phyloP scores from a whole-genome alignment of 148 eudicot species.

The Heliamphora exappendiculata region DNA sequence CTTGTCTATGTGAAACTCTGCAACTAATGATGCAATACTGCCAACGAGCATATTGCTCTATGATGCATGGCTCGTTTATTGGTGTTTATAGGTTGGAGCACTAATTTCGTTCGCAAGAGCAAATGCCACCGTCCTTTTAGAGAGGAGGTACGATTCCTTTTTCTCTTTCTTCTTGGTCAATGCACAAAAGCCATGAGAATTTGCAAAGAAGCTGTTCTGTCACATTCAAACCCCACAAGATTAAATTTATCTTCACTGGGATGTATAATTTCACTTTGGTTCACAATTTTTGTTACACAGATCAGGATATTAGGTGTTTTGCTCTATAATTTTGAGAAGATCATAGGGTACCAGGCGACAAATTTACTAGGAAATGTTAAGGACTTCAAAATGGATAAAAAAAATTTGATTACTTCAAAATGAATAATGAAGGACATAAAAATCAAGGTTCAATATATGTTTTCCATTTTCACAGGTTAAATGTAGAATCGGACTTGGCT shows the following conservation, averaged over 20 bases:
- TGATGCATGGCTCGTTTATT: background rate
- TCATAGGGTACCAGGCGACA: background rate
- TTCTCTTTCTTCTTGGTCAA: background rate
- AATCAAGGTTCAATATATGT: no score
- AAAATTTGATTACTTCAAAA: no score
- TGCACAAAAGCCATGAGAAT: conserved; percentile 4
- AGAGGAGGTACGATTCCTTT: conserved; percentile 9
- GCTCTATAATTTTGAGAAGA: background rate
- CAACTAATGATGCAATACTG: background rate
- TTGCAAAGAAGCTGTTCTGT: background rate
- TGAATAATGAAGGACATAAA: background rate
- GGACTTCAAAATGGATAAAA: background rate
- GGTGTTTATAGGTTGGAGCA: conserved; percentile 5
- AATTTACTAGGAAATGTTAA: background rate
- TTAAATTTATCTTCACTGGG: background rate
- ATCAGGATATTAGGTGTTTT: background rate
- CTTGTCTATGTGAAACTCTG: conserved; percentile 33
- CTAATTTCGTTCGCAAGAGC: background rate
- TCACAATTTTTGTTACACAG: background rate
- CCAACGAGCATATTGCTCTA: background rate
- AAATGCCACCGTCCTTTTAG: background rate
- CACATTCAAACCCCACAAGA: background rate
- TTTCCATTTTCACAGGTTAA: no score
- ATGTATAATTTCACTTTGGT: background rate
- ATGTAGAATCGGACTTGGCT: no score